These are phyloP conservation scores for Pseudopithomyces chartarum DNA, from an alignment of 2,329 filamentous ascomycete genomes.

Conservation along the genomic window DNA sequence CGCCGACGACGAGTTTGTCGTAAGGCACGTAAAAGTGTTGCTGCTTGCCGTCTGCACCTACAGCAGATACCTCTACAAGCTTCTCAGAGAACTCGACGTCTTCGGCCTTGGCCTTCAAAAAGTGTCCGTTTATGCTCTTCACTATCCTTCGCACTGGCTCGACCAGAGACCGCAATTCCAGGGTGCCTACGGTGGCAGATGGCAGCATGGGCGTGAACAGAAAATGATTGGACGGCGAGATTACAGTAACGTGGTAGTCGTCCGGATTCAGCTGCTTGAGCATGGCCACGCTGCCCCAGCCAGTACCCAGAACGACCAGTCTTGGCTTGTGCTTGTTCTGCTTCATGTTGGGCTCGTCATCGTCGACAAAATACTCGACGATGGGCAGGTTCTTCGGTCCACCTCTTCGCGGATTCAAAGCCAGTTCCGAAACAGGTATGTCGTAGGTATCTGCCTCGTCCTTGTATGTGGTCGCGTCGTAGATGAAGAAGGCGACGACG, in stretches of 20 bases:
- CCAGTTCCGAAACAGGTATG: slow-evolving; percentile 81
- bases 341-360: slow-evolving; percentile 77
- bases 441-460: slow-evolving; percentile 70
- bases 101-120: slow-evolving; percentile 83
- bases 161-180: slow-evolving; percentile 87
- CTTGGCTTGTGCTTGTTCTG: slow-evolving; percentile 85
- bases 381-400: slow-evolving; percentile 96
- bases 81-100: slow-evolving; percentile 92
- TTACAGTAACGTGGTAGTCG: slow-evolving; percentile 93
- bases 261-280: slow-evolving; percentile 88
- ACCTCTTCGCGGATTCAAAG: slow-evolving; percentile 78
- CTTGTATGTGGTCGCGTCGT: slow-evolving; percentile 90
- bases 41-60: slow-evolving; percentile 72
- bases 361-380: slow-evolving; percentile 83
- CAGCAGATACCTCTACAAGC: slow-evolving; percentile 82
- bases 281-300: slow-evolving; percentile 92
- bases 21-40: slow-evolving; percentile 92
- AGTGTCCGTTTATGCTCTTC: slow-evolving; percentile 78
- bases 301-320: slow-evolving; percentile 88
- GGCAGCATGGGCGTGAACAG: slow-evolving; percentile 98
- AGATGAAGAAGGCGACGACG: slow-evolving; percentile 85
- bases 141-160: slow-evolving; percentile 91
- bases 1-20: slow-evolving; percentile 91
- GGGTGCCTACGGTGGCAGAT: slow-evolving; percentile 92
- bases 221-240: slow-evolving; percentile 96